phyloP scores from a whole-genome alignment of 768 basidiomycete genomes.

The Tylopilus sp. region DNA sequence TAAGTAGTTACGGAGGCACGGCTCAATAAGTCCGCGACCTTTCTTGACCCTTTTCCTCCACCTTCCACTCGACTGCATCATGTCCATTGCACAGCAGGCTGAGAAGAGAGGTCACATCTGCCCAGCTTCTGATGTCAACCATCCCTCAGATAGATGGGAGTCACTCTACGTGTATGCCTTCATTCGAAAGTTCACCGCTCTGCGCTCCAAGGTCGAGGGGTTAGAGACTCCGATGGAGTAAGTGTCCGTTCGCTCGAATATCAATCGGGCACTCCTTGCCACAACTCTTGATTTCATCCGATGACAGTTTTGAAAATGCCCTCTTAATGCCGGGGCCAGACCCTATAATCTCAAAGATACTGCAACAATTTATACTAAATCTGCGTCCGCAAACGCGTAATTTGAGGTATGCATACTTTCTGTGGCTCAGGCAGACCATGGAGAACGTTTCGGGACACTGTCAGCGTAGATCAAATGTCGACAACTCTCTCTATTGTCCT shows the following conservation, averaged over 20 bases:
- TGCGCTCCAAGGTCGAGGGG: conserved; percentile 74
- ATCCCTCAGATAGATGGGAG: conserved; percentile 86
- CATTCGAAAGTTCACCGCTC: conserved; percentile 76
- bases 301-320: conserved; percentile 72
- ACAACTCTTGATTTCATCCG: conserved; percentile 31
- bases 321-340: conserved; percentile 70
- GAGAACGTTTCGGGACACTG: conserved; percentile 30
- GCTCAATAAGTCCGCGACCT: conserved; percentile 33
- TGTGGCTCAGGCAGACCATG: conserved; percentile 23
- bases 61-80: conserved; percentile 33
- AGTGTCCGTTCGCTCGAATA: conserved; percentile 35
- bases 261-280: conserved; percentile 18
- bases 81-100: conserved; percentile 34
- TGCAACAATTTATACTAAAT: conserved; percentile 75
- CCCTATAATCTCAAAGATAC: conserved; percentile 67
- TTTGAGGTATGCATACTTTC: conserved; percentile 60
- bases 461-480: conserved; percentile 79
- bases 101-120: conserved; percentile 53
- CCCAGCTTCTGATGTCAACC: conserved; percentile 58
- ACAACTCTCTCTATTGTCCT: conserved; percentile 67
- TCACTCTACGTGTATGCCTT: conserved; percentile 82
- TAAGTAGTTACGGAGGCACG: conserved; percentile 37
- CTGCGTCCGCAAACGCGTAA: conserved; percentile 88
- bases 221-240: conserved; percentile 82
- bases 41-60: conserved; percentile 34